Evolutionary conservation across 1,139 yeast species (phyloP).

Genomic region (Suhomyces bribrorum): DNA sequence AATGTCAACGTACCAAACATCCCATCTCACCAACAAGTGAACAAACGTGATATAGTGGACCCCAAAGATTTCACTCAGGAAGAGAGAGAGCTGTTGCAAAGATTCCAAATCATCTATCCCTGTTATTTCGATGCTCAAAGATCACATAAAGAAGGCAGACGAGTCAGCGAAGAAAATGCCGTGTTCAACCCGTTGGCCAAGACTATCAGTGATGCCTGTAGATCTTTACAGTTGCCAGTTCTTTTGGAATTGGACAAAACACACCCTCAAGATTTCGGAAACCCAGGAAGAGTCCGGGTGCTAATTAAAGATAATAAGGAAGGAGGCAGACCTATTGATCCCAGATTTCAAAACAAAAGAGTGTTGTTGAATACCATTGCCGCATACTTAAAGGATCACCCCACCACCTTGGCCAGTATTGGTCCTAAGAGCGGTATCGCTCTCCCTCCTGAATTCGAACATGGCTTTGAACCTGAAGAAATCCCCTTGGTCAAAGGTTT

Average conservation of each 20-base stretch:
- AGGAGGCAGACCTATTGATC: constrained; percentile 40
- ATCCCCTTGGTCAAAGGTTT: constrained; percentile 82
- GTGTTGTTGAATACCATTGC: constrained; percentile 63
- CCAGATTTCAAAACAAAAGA: constrained; percentile 59
- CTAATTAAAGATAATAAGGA: constrained; percentile 49
- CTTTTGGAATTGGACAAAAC: constrained; percentile 76
- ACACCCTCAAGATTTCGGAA: constrained; percentile 97
- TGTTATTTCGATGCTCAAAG: constrained; percentile 85
- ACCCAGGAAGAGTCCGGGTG: constrained; percentile 91
- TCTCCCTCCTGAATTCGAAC: constrained; percentile 58
- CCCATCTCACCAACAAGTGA: constrained; percentile 9
- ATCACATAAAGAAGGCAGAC: constrained; percentile 78
- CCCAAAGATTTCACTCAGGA: constrained; percentile 45
- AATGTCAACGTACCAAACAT: constrained; percentile 13
- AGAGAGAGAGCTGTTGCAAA: constrained; percentile 60
- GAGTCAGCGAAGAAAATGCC: constrained; percentile 66
- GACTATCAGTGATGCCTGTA: constrained; percentile 69
- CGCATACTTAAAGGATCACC: constrained; percentile 62
- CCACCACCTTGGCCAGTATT: constrained; percentile 67
- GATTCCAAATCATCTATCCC: constrained; percentile 80
- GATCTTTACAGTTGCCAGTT: constrained; percentile 50
- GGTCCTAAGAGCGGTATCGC: constrained; percentile 55
- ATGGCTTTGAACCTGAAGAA: constrained; percentile 55
- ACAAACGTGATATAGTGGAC: constrained; percentile 34
- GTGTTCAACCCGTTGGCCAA: constrained; percentile 88